A percentile compares a stretch with the other conserved stretches of the same genome.
Conservation (phyloP, 352 stramenopile species). For the Phytophthora nicotianae region DNA sequence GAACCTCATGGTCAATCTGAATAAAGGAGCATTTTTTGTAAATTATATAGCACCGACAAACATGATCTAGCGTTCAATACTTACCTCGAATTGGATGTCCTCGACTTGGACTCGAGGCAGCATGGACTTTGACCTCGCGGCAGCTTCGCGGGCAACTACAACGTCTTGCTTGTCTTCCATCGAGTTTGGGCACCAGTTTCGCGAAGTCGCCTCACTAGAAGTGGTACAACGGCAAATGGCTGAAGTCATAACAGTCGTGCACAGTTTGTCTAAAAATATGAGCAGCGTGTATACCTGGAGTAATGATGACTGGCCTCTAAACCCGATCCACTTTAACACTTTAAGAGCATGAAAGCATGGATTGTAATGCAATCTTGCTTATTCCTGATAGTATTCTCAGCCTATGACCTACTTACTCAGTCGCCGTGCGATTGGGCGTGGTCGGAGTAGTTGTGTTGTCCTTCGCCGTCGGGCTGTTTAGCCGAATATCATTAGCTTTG, state of each 20-base stretch:
- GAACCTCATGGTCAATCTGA: constrained; percentile 18
- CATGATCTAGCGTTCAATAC: background rate
- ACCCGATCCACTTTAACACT: too few relatives aligned
- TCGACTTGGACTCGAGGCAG: constrained; percentile 21
- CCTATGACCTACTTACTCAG: constrained; percentile 3
- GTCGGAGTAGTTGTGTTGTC: constrained; percentile 8
- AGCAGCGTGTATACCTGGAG: background rate
- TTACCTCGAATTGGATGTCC: constrained; percentile 33
- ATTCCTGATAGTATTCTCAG: constrained; percentile 3
- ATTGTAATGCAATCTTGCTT: too few relatives aligned
- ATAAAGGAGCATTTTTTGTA: background rate
- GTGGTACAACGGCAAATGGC: constrained; percentile 14
- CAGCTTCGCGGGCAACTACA: background rate
- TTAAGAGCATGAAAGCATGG: too few relatives aligned
- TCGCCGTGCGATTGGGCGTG: constrained; percentile 5
- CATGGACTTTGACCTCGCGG: constrained; percentile 19
- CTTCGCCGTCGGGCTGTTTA: constrained; percentile 41
- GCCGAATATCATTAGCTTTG: constrained; percentile 48
- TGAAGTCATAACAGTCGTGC: constrained; percentile 17
- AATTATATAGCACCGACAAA: background rate
- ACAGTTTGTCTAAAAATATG: constrained; percentile 23
- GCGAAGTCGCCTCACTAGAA: too few relatives aligned
- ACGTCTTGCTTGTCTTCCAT: constrained; percentile 24
- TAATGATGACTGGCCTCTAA: too few relatives aligned
- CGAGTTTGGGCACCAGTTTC: background rate